Evolutionary conservation across 2,329 filamentous ascomycete genomes (phyloP), one percentile per base, ranked within the genome.

Genomic region (Botrytis tulipae): DNA sequence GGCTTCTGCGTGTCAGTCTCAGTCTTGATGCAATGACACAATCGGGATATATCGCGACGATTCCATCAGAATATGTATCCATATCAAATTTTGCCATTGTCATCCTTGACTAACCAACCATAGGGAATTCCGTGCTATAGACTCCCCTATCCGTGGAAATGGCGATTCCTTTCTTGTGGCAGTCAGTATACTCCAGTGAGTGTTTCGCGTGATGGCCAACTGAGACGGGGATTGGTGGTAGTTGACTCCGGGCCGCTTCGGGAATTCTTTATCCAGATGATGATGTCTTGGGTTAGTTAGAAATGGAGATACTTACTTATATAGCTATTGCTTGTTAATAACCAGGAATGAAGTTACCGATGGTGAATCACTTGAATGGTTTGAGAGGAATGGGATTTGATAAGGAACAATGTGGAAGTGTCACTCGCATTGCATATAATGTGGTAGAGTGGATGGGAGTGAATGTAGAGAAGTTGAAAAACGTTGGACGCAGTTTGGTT

Each of bases 371-470:
- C 0, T n/a, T 14, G 25, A 51, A n/a, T 4, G 10, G 4, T n/a
- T 16, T 51, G 22, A n/a, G 48, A 51, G 25, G 12, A 51, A 51
- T n/a, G 48, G 10, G 48, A 7, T 4, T n/a, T 14, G 48, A n/a
- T n/a, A 2, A 3, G 18, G 9, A 16, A 51, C 25, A 14, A 3
- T n/a, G 4, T 4, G 4, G 4, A 14, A n/a, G 25, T 1, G 12
- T 14, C 25, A 2, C 2, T 25, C 4, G 10, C 4, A 1, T 7
- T n/a, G 12, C 48, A 5, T n/a, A 51, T 51, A 12, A 5, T 3
- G 25, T 7, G 12, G 48, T 25, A 51, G 48, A 51, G n/a, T 14
- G 48, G 4, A 51, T 6, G 10, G 25, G 1, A 51, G 12, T 14
- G 48, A 1, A n/a, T n/a, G 12, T 4, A 51, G 5, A n/a, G 25